These are phyloP conservation scores for Lepidium africanum DNA, from an alignment of 345 rosid genomes.

Conservation along the genomic window DNA sequence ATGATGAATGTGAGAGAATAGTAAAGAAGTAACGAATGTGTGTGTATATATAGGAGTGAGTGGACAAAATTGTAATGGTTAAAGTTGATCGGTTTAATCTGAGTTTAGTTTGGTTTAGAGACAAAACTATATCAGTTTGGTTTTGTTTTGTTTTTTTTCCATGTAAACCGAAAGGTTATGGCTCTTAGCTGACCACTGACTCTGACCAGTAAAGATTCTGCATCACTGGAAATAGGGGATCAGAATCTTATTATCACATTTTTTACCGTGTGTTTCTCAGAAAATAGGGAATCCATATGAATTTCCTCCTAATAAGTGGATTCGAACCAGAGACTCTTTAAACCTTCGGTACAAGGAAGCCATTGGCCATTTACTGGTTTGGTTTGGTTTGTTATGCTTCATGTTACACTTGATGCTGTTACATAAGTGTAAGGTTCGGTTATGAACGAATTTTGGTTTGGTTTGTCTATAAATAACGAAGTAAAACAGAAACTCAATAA, in stretches of 20 bases:
- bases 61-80: background rate
- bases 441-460: background rate
- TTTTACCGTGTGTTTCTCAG: too few species aligned
- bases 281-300: too few species aligned
- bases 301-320: too few species aligned
- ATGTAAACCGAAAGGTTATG: too few species aligned
- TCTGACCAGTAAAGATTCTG: too few species aligned
- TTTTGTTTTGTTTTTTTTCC: too few species aligned
- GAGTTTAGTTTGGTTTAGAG: background rate
- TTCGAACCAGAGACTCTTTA: too few species aligned
- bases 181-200: too few species aligned
- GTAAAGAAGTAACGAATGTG: conserved; percentile 16
- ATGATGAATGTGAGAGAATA: conserved; percentile 21
- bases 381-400: background rate
- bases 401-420: background rate
- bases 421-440: background rate
- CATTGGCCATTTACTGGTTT: too few species aligned
- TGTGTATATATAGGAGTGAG: conserved; percentile 3
- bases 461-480: background rate
- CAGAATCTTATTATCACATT: too few species aligned
- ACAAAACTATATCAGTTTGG: background rate
- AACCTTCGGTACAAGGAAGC: too few species aligned
- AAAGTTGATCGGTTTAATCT: background rate
- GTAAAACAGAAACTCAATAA: background rate
- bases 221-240: too few species aligned